Conservation (phyloP, 75 land plant species). For the Pinus albicaulis region DNA sequence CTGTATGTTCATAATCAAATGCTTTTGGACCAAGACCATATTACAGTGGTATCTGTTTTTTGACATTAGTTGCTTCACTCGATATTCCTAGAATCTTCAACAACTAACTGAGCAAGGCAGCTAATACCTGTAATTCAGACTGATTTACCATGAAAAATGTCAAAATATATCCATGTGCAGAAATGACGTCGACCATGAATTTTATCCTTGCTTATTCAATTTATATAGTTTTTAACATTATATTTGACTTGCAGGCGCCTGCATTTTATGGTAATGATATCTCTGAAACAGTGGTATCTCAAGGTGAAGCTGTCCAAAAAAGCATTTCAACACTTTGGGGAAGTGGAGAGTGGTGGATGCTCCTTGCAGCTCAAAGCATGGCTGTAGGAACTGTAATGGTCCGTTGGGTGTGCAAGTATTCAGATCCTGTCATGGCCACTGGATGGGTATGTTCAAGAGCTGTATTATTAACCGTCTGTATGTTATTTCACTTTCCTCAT, state of each 20-base stretch:
- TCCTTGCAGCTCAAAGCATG: slow-evolving; percentile 99
- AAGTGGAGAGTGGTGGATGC: slow-evolving; percentile 99
- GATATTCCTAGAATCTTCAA: background rate
- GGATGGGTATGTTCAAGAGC: slow-evolving; percentile 84
- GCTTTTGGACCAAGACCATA: background rate
- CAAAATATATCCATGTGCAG: background rate
- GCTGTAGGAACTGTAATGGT: slow-evolving; percentile 98
- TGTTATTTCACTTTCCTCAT: background rate
- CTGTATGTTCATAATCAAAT: background rate
- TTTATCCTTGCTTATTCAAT: background rate
- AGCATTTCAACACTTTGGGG: slow-evolving; percentile 75
- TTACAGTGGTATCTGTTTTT: background rate
- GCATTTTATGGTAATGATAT: slow-evolving; percentile 20
- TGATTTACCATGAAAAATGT: background rate
- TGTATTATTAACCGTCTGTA: background rate
- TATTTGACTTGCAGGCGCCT: slow-evolving; percentile 36
- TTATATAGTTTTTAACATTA: background rate
- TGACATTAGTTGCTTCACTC: background rate
- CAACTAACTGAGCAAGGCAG: background rate
- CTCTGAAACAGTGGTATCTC: slow-evolving; percentile 6
- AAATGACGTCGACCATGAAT: background rate
- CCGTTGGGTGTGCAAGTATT: slow-evolving; percentile 92
- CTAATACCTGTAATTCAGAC: background rate
- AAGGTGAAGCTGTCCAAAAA: slow-evolving; percentile 23
- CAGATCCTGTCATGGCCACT: slow-evolving; percentile 99